These are phyloP conservation scores for Handroanthus guayacan DNA, from an alignment of 257 asterid genomes.

Conservation along the genomic window DNA sequence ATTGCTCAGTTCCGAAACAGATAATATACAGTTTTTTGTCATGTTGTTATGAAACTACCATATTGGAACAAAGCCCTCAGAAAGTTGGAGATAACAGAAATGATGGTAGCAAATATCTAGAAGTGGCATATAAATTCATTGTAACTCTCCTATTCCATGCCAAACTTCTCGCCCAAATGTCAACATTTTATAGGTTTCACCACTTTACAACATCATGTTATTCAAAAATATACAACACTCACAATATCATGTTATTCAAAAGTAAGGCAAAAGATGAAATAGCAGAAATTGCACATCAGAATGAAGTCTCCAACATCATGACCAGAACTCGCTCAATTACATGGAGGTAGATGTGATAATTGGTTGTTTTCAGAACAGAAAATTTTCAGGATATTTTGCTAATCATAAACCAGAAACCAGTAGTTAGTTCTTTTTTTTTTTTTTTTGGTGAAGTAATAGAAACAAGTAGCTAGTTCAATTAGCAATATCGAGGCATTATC, in stretches of 20 bases:
- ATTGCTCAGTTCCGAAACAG: not conserved
- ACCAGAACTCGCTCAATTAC: conserved; percentile 14
- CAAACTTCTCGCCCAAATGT: conserved; percentile 11
- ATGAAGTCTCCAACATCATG: not conserved
- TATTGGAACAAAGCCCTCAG: not conserved
- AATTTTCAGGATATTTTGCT: not conserved
- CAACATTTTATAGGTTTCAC: not conserved
- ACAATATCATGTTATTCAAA: not conserved
- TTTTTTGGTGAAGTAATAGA: too few species aligned
- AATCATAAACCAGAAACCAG: not conserved
- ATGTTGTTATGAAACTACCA: not conserved
- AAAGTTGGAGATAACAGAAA: not conserved
- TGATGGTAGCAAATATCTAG: conserved; percentile 5
- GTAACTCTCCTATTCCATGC: not conserved
- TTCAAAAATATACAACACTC: not conserved
- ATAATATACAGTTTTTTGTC: not conserved
- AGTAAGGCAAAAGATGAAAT: not conserved
- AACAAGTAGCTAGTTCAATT: not conserved
- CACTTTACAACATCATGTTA: not conserved
- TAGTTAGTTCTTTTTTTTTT: too few species aligned
- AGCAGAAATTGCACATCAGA: not conserved
- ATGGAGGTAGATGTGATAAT: conserved; percentile 4
- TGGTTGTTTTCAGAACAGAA: not conserved
- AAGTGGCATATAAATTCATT: not conserved
- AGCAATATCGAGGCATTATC: conserved; percentile 1